Evolutionary conservation across 208 protist species (phyloP), one percentile per base, ranked within the genome.

Genomic region (Leishmania braziliensis): DNA sequence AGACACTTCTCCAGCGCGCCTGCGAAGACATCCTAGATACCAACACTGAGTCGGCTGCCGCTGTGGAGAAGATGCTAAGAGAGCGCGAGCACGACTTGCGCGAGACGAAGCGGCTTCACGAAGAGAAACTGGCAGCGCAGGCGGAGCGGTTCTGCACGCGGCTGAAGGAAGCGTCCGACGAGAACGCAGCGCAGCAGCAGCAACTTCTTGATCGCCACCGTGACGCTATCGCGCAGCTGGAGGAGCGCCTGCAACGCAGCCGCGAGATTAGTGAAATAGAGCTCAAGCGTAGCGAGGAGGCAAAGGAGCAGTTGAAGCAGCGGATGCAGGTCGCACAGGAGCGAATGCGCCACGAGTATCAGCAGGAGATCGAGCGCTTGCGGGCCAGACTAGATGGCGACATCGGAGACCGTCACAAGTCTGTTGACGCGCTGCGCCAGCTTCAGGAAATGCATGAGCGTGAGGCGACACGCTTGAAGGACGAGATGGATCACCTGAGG

Each of bases 201-300:
- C 80, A 74, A 56, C 53, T 90, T 26, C 72, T 84, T n/a, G 78
- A 87, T 68, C 77, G 83, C 12, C 89, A 92, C 82, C 73, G 77
- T 39, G 86, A 90, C 2, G 86, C 85, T 5, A 65, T 91, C 39
- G 81, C 90, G 18, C 78, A 84, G 60, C 58, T 90, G 20, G 85
- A 93, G 72, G 84, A 86, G 23, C 87, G 84, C 54, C 75, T 95
- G 76, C 84, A 89, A 74, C 85, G 84, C 69, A 90, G 83, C 66
- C 87, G 87, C 62, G 88, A 91, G 62, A 76, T 91, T 2, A 89
- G 86, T 46, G 90, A 92, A 39, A 29, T 86, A 73, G 89, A 91
- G 77, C 83, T 80, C 63, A 88, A 86, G 79, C 86, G 84, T 23
- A 63, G 74, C 50, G 88, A 89, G 60, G 71, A 85, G 23, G 90